Conservation (phyloP, 2,329 filamentous ascomycete species). For the Fusarium haematococcum region DNA sequence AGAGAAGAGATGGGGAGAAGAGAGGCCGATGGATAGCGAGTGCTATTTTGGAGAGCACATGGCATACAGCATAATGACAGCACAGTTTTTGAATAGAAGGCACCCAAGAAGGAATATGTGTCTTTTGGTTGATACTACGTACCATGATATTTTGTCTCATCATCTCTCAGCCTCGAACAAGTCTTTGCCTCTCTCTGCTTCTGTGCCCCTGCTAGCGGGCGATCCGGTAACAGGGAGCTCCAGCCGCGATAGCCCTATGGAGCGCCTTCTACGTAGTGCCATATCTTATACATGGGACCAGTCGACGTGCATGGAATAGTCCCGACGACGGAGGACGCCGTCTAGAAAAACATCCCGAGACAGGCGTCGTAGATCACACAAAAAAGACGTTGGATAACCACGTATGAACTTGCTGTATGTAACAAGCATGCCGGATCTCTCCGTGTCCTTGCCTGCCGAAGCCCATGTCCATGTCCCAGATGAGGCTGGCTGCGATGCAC, state of each 20-base stretch:
- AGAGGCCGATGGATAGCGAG: not conserved
- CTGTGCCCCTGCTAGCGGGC: not conserved
- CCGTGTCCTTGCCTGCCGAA: not conserved
- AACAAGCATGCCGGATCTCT: not conserved
- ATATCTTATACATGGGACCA: not conserved
- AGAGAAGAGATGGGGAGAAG: not conserved
- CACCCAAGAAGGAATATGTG: not conserved
- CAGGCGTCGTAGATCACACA: not conserved
- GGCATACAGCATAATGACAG: not conserved
- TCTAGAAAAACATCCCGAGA: not conserved
- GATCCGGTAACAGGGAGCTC: not conserved
- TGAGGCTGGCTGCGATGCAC: not conserved
- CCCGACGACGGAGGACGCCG: not conserved
- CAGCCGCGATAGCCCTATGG: conserved; percentile 1
- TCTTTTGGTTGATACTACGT: not conserved
- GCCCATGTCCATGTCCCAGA: not conserved
- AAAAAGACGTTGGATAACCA: not conserved
- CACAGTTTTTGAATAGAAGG: not conserved
- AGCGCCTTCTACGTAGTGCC: not conserved
- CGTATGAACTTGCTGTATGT: not conserved
- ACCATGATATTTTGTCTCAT: not conserved
- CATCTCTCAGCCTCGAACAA: not conserved
- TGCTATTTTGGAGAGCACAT: not conserved
- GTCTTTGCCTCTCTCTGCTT: not conserved
- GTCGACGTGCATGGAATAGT: not conserved